These are phyloP conservation scores for Alternaria longipes DNA, from an alignment of 2,329 filamentous ascomycete genomes.

Conservation along the genomic window DNA sequence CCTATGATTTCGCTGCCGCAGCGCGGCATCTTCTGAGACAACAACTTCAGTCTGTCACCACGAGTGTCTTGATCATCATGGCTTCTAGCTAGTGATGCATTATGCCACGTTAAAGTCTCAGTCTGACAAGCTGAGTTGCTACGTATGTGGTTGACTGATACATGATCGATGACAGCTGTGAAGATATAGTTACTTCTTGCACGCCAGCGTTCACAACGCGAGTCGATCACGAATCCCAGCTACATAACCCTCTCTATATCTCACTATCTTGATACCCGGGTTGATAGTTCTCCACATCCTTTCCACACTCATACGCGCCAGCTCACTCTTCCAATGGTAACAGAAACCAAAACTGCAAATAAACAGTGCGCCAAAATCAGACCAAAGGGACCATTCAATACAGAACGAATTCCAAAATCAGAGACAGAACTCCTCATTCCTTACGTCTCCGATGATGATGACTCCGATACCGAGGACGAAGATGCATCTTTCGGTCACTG, in stretches of 20 bases:
- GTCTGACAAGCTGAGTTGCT: not conserved
- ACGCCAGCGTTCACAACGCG: not conserved
- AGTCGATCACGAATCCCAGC: not conserved
- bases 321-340: not conserved
- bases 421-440: not conserved
- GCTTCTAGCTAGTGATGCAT: not conserved
- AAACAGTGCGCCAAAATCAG: not conserved
- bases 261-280: not conserved
- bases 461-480: not conserved
- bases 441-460: not conserved
- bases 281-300: not conserved
- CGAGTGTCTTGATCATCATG: not conserved
- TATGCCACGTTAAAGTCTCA: not conserved
- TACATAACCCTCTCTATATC: not conserved
- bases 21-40: not conserved
- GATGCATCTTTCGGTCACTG: constrained; percentile 2
- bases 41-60: not conserved
- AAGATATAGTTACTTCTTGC: not conserved
- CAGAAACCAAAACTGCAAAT: not conserved
- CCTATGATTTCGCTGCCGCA: not conserved
- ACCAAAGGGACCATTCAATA: not conserved
- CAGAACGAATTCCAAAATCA: not conserved
- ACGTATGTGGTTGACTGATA: not conserved
- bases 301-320: not conserved
- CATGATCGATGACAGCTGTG: not conserved